Base-by-base conservation (phyloP, 352 stramenopile species). In the Phytopythium chamaehyphon region DNA sequence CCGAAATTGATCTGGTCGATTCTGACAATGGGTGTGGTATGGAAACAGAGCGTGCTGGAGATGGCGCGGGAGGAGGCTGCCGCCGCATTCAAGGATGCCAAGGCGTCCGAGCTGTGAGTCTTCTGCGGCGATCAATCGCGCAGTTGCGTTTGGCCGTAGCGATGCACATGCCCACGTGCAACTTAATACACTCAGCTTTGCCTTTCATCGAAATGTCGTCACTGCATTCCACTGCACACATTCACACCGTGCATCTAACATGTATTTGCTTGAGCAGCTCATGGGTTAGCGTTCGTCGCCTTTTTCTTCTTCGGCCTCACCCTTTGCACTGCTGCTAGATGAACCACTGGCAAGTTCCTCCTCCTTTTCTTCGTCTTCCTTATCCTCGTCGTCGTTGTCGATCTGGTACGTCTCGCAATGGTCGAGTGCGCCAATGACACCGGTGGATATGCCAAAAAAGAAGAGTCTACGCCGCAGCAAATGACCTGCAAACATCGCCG, bases 391-490 rank as follows among this genome's bases (percentile, higher is more conserved):
- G 37, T 21, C 18, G 15, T 18, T 21, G 37, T 42, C 37, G 37
- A 42, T 42, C 40, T 33, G 19, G 31, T 64, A 64, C 10, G 60
- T 64, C 39, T 68, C 60, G 38, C 71, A 81, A 23, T 69, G 56
- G n/a, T 65, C 52, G 18, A 81, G 40, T 9, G 59, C 63, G 38
- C 51, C 59, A 3, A 63, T 39, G 4, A 76, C 47, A 19, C 57
- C 51, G 15, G 62, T 73, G 2, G 58, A 53, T 42, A 76, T 50
- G 0, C 57, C 74, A 33, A 76, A 28, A 51, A 70, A 80, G 51
- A 82, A 59, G 8, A 77, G 22, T 21, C 72, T 60, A 0, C 72
- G 66, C 19, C 69, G 67, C 43, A 77, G 61, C 28, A 86, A 52
- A 9, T 55, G 47, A 14, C 38, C 19, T 0, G 58, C 43, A 38